Base-by-base conservation (phyloP, 768 basidiomycete species). In the Auricularia heimuer region DNA sequence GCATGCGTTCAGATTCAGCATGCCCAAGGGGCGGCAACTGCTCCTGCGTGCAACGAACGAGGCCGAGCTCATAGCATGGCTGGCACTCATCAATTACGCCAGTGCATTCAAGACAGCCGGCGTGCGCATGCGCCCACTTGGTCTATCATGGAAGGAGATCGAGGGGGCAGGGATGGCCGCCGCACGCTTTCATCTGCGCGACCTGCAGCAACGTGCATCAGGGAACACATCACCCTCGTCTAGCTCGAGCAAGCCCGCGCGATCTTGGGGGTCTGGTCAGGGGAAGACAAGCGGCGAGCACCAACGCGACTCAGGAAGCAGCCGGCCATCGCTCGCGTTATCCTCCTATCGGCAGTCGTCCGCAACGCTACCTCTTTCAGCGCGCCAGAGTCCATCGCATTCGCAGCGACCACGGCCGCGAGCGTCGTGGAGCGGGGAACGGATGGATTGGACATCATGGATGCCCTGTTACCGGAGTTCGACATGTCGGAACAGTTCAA, bases 61-160 rank as follows among this genome's bases (percentile, higher is more conserved):
- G 66, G 74, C 77, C 54, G 91, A 94, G 65, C 82, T 92, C 78
- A 89, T 94, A 69, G 84, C 88, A 67, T 99, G 97, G 97, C 86
- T 98, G 67, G 82, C 88, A 14, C 80, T 82, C 37, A 93, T 98
- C 71, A 99, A 99, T 75, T 98, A 97, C 72, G 94, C 94, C 2
- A 89, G 92, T 65, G 81, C 92, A 4, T 98, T 97, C 83, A 94
- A 89, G 76, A 86, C 92, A 1, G 82, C 86, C 16, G 89, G 89
- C 10, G 79, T 98, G 44, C 81, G 85, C 56, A 93, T 97, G 84
- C 85, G 94, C 24, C 81, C 90, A 0, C 75, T 82, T 12, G 84
- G 82, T 18, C 85, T 93, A 81, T 83, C 87, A 21, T 79, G 81
- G 60, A 82, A 80, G 69, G 89, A 88, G 69, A 83, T 90, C 36